Conservation (phyloP, 305 asterid species). For the Coffea humblotiana region DNA sequence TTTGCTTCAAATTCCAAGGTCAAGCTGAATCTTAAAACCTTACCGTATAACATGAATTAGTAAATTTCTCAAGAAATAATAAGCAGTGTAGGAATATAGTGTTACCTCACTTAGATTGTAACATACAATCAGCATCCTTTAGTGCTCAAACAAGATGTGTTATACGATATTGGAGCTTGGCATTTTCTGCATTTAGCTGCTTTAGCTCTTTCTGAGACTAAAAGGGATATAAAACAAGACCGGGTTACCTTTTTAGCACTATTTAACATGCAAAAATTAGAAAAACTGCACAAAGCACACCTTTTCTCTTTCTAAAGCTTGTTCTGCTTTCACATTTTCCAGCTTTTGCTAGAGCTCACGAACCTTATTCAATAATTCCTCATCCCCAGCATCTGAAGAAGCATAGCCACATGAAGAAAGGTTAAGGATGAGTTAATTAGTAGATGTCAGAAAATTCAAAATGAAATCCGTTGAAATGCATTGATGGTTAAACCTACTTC, state of each 20-base stretch:
- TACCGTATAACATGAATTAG: not conserved
- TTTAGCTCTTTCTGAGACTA: conserved; percentile 63
- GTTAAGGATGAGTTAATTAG: not conserved
- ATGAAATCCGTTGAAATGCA: conserved; percentile 2
- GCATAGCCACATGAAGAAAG: conserved; percentile 3
- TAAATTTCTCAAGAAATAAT: not conserved
- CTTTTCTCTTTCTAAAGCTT: conserved; percentile 57
- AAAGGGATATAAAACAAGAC: conserved; percentile 5
- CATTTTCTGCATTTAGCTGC: conserved; percentile 50
- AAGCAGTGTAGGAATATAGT: not conserved
- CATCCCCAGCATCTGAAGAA: conserved; percentile 52
- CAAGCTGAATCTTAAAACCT: not conserved
- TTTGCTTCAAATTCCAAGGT: no score
- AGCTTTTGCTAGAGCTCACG: conserved; percentile 51
- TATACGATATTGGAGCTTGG: conserved; percentile 69
- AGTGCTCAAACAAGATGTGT: conserved; percentile 69
- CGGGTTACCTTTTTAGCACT: not conserved
- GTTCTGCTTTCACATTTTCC: conserved; percentile 46
- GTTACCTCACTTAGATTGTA: conserved; percentile 49
- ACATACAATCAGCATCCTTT: conserved; percentile 49
- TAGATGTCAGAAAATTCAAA: not conserved
- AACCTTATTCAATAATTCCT: conserved; percentile 41
- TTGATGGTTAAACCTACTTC: conserved; percentile 32
- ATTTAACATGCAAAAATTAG: not conserved
- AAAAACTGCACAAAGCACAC: conserved; percentile 25